phyloP scores from a whole-genome alignment of 495 filamentous ascomycete species.

The Barbatosphaeria neglecta region DNA sequence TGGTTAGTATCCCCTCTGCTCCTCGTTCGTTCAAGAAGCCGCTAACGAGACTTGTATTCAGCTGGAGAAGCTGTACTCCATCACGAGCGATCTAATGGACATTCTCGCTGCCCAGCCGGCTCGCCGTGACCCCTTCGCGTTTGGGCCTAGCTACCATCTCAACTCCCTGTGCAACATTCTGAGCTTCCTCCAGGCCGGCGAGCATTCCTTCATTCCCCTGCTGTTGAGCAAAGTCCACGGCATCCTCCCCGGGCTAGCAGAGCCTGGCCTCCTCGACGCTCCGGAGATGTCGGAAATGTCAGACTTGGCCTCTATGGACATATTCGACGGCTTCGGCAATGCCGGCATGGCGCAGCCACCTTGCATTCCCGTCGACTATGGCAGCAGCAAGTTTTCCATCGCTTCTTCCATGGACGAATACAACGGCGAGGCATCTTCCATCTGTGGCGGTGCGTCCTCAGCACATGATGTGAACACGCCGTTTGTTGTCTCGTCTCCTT shows the following conservation, averaged over 20 bases:
- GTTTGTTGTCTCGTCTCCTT: slow-evolving; percentile 29
- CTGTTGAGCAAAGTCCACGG: slow-evolving; percentile 59
- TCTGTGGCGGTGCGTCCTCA: slow-evolving; percentile 17
- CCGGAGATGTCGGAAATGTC: slow-evolving; percentile 35
- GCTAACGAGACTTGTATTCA: slow-evolving; percentile 5
- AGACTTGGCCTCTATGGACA: too few species aligned
- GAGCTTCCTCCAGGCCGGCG: slow-evolving; percentile 55
- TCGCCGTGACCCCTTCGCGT: slow-evolving; percentile 45
- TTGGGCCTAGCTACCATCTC: slow-evolving; percentile 64
- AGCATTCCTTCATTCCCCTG: slow-evolving; percentile 58
- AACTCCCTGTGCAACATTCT: slow-evolving; percentile 55
- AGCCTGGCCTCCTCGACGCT: slow-evolving; percentile 41
- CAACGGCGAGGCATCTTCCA: slow-evolving; percentile 25
- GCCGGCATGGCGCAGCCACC: slow-evolving; percentile 35
- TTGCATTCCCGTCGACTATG: slow-evolving; percentile 17
- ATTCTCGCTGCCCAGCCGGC: slow-evolving; percentile 55
- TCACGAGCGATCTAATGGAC: slow-evolving; percentile 62
- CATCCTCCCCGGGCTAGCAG: slow-evolving; percentile 46
- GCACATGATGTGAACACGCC: slow-evolving; percentile 33
- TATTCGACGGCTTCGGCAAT: slow-evolving; percentile 46
- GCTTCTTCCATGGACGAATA: slow-evolving; percentile 30
- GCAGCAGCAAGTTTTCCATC: slow-evolving; percentile 23
- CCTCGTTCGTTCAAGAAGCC: not conserved
- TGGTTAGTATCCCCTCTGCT: slow-evolving; percentile 39
- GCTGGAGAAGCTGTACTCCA: slow-evolving; percentile 65